These are phyloP conservation scores for Candida oleophila DNA, from an alignment of 805 yeast genomes.

Conservation along the genomic window DNA sequence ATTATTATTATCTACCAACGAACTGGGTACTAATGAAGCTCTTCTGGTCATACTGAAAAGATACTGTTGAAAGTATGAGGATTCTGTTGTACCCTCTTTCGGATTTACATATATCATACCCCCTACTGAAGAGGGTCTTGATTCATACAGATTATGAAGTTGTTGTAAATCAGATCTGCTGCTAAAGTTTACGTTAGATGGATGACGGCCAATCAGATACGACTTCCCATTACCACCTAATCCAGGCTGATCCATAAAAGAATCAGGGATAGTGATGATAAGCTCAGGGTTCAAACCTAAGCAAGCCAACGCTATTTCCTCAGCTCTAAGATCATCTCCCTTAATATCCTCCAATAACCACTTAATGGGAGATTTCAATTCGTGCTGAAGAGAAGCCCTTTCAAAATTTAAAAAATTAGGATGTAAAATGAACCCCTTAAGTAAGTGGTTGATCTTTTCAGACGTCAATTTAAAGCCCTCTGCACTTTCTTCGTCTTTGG, in stretches of 20 bases:
- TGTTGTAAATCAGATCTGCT: conserved; percentile 7
- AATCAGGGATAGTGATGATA: conserved; percentile 7
- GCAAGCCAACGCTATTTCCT: conserved; percentile 24
- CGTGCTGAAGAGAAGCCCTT: conserved; percentile 15
- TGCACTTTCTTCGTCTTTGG: conserved; percentile 3
- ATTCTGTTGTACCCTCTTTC: conserved; percentile 6
- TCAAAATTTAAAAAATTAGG: conserved; percentile 42
- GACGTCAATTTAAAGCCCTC: background rate
- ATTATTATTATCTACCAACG: background rate
- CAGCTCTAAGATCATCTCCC: conserved; percentile 15
- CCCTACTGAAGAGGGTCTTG: conserved; percentile 21
- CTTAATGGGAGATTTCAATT: conserved; percentile 16
- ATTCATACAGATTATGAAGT: conserved; percentile 12
- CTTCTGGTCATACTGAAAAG: conserved; percentile 3
- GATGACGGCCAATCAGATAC: conserved; percentile 1
- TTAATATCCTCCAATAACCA: conserved; percentile 19
- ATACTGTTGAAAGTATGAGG: conserved; percentile 2
- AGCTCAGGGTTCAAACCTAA: conserved; percentile 20
- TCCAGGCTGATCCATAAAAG: conserved; percentile 1
- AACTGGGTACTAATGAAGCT: conserved; percentile 3
- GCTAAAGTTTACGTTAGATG: background rate
- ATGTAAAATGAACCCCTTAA: conserved; percentile 43
- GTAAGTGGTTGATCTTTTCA: conserved; percentile 9
- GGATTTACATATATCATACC: conserved; percentile 19
- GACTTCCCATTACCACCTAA: background rate